Evolutionary conservation across 2,329 filamentous ascomycete species (phyloP), one percentile per base, ranked within the genome.

Genomic region (Trichoderma simmonsii): DNA sequence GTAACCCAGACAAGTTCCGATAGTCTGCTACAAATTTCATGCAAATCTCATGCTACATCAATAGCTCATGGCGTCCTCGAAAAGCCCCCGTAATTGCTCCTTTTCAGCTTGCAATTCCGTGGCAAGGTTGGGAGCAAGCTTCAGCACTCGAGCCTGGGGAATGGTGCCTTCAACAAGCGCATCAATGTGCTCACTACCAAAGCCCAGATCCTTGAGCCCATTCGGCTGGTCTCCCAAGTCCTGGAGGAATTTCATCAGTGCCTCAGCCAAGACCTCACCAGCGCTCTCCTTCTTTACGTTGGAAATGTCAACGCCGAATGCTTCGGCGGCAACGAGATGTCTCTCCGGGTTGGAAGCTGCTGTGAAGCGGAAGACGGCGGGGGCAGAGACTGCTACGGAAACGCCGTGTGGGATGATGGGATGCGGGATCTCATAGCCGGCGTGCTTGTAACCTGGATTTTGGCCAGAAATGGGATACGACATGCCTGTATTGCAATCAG

Each of bases 381-480:
- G 95, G 0, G 95, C 94, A 0, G 94, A 95, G 7, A 98, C 95
- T 3, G 95, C 96, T 1, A 99, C 96, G 1, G 92, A 95, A 28
- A 99, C 96, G 68, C 96, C 96, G 81, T 99, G 96, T 0, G 96
- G 96, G 78, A 99, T 98, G 77, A 99, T 92, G 11, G 93, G 90
- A 34, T 87, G 80, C 30, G 89, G 82, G 8, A 97, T 90, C 2
- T 91, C 85, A 81, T 99, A 99, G n/a, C 96, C 96, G 0, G 87
- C 82, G 80, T 99, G 96, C 77, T 90, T 91, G 83, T 98, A 98
- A 6, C 92, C 82, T 21, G 93, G 93, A 80, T 99, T 99, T 80
- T 98, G 95, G 34, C 94, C 93, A 0, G 94, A 97, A 78, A 99
- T 97, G 21, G 96, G 96, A 79, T 99, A 99, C 28, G 93, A 97